Conservation (phyloP, 805 yeast genomes). For the Hanseniaspora hatyaiensis region DNA sequence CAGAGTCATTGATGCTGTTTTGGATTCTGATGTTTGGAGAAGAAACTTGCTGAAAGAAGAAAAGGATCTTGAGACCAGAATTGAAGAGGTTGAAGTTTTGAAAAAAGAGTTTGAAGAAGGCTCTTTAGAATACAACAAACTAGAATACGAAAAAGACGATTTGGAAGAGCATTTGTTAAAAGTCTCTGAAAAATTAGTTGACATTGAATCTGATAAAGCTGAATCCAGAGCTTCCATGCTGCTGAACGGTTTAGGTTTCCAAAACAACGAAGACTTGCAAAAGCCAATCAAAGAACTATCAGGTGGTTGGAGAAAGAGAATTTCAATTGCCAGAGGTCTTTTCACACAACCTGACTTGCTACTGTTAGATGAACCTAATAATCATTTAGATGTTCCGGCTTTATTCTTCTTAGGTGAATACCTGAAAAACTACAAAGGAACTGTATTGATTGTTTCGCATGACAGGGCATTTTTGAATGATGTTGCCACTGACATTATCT, state of each 20-base stretch:
- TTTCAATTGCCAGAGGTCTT: conserved; percentile 93
- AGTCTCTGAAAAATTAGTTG: conserved; percentile 68
- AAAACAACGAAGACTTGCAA: conserved; percentile 66
- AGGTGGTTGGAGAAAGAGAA: conserved; percentile 99
- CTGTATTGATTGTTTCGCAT: conserved; percentile 92
- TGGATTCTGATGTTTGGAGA: conserved; percentile 99
- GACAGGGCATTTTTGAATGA: conserved; percentile 95
- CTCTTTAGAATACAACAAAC: conserved; percentile 57
- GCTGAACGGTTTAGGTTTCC: conserved; percentile 81
- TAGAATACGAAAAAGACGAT: conserved; percentile 86
- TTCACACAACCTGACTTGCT: conserved; percentile 93
- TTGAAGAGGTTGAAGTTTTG: conserved; percentile 60
- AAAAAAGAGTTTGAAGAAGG: conserved; percentile 64
- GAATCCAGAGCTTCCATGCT: conserved; percentile 95
- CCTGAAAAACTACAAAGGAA: conserved; percentile 78
- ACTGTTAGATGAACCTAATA: conserved; percentile 94
- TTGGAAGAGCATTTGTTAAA: conserved; percentile 66
- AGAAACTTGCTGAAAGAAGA: conserved; percentile 76
- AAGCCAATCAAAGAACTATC: conserved; percentile 82
- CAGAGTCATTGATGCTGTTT: conserved; percentile 82
- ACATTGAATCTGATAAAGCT: conserved; percentile 95
- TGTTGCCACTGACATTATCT: conserved; percentile 95
- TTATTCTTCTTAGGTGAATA: conserved; percentile 86
- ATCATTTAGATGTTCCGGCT: conserved; percentile 99
- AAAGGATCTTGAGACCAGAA: conserved; percentile 55